A percentile compares a stretch with the other conserved stretches of the same genome.
Conservation (phyloP, 768 basidiomycete genomes). For the Boletus sp. region DNA sequence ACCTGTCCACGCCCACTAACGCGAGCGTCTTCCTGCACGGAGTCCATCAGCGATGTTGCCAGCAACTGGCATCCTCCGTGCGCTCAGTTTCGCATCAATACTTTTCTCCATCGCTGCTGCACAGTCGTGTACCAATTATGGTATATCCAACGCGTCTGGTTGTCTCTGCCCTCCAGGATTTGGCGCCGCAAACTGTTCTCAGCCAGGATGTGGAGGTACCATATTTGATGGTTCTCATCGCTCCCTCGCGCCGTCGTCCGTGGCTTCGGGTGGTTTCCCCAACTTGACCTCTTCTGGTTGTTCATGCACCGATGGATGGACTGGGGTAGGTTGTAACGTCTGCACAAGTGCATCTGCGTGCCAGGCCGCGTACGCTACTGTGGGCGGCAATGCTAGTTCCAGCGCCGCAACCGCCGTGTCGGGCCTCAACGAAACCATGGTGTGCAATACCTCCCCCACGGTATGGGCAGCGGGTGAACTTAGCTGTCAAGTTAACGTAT, state of each 20-base stretch:
- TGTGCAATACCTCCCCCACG: conserved; percentile 64
- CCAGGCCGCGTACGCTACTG: conserved; percentile 53
- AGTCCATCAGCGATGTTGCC: conserved; percentile 7
- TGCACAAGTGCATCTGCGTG: conserved; percentile 69
- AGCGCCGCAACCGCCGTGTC: conserved; percentile 23
- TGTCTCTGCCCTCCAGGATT: conserved; percentile 85
- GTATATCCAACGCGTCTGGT: conserved; percentile 17
- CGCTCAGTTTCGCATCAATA: conserved; percentile 11
- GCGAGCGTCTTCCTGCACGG: neutral
- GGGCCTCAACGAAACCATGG: conserved; percentile 59
- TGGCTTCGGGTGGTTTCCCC: conserved; percentile 41
- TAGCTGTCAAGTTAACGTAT: conserved; percentile 78
- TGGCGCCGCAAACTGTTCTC: conserved; percentile 65
- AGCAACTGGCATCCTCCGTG: neutral
- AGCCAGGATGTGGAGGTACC: conserved; percentile 75
- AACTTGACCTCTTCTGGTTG: conserved; percentile 71
- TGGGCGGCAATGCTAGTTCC: conserved; percentile 34
- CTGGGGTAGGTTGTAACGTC: conserved; percentile 76
- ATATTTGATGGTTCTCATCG: conserved; percentile 69
- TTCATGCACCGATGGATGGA: conserved; percentile 71
- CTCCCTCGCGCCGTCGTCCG: conserved; percentile 42
- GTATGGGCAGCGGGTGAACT: conserved; percentile 81
- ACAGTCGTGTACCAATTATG: conserved; percentile 29
- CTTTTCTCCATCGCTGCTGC: conserved; percentile 10
- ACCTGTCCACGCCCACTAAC: neutral